Base-by-base conservation (phyloP, 1,139 yeast genomes). In the Candida tetrigidarum region DNA sequence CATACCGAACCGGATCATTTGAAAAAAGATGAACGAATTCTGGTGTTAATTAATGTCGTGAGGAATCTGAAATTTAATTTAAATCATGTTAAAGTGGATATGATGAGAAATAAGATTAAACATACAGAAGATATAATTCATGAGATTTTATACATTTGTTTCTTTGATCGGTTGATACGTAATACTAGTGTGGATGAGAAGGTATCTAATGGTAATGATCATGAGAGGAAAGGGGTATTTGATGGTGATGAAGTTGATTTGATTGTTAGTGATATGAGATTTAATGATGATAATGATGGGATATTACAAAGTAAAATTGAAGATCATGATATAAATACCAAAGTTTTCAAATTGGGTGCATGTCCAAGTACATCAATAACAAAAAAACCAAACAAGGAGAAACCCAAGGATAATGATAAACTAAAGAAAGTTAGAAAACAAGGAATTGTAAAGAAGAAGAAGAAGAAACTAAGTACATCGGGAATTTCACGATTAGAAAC, bases 1-100 rank as follows among this genome's bases (percentile, higher is more conserved):
- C 93, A 86, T 61, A 70, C 72, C 41, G 93, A 86, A 55, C 93
- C 93, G 0, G 93, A 86, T 59, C 91, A 86, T 62, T 66, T 86
- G 48, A 76, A 71, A 49, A 86, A 83, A 56, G 63, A 63, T 1
- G 84, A 81, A 50, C 64, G 95, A 46, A 59, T 48, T 15, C 57
- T 55, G 3, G 60, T 86, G 20, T 63, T 86, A 55, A 64, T 74
- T 15, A 56, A 67, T 18, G 71, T 86, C 16, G 50, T 76, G 15
- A 52, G 72, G 27, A 58, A 63, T 42, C 59, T 62, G 3, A 36
- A 49, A 1, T 57, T 66, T 32, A 50, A 58, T 33, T 50, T 71
- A 19, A 50, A 53, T 8, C 45, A 52, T 4, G 62, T 76, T 30
- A 58, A 52, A 43, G 47, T 47, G 8, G 53, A 56, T 20, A 51